Evolutionary conservation across 2,329 filamentous ascomycete genomes (phyloP), one percentile per base, ranked within the genome.

Genomic region (Ophiostoma ips): DNA sequence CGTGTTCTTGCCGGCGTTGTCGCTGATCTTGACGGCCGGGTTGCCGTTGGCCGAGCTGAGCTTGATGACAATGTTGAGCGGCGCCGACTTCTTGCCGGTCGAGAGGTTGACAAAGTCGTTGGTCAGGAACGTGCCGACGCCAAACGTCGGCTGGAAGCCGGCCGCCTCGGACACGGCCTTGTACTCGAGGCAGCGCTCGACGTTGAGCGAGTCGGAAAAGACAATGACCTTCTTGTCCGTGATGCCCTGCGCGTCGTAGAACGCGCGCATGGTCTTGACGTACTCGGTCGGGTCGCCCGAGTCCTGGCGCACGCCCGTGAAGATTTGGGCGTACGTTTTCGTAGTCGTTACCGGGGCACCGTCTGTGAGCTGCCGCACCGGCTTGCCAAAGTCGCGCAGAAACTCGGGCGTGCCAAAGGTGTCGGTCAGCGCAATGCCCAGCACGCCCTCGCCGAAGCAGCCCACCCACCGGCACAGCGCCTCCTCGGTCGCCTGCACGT

Each of bases 51-150:
- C 92, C 10, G 86, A 88, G 55, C 86, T 87, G 53, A 98, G 75
- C 69, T 98, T 98, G 68, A 98, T 95, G 58, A 98, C 92, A 59
- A 98, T 98, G 61, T 98, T 98, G 50, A 98, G 70, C 0, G 92
- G 92, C 15, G 81, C 79, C 0, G 89, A 95, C 67, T 95, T 96
- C 58, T 80, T 79, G 36, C 82, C 81, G 1, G 81, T 84, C 34
- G 73, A 79, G 53, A 76, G 69, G 56, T 84, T 78, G n/a, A 69
- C 70, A 63, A 92, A 98, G 65, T 98, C 92, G 61, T 98, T 95
- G 4, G 92, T 98, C 59, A 98, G 75, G 66, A 87, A 96, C 0
- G 92, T 98, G 5, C 92, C 92, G 1, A 98, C 85, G 53, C 92
- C 92, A 68, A 98, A 98, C 0, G 84, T 85, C 12, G 90, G 84